Percentiles rank a stretch among this genome's conserved stretches.
Conservation (phyloP, 2,329 filamentous ascomycete species). For the Fusarium sp. region DNA sequence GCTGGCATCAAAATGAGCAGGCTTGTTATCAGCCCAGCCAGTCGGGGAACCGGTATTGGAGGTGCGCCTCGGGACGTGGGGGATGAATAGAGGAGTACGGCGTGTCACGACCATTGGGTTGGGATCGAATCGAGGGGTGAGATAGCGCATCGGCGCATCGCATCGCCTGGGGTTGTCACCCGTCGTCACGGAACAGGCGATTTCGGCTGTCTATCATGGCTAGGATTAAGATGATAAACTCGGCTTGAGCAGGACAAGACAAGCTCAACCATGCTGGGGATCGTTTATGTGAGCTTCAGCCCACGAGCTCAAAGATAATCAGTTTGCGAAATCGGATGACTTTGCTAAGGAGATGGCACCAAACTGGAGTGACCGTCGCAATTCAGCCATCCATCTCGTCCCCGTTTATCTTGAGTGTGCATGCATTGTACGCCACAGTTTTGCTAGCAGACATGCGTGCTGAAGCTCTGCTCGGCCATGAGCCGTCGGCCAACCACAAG, state of each 20-base stretch:
- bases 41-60: slow-evolving; percentile 19
- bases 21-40: slow-evolving; percentile 32
- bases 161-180: slow-evolving; percentile 16
- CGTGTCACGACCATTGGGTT: slow-evolving; percentile 15
- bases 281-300: slow-evolving; percentile 3
- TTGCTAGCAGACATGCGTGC: slow-evolving; percentile 19
- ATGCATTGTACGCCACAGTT: slow-evolving; percentile 12
- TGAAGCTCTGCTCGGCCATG: slow-evolving; percentile 16
- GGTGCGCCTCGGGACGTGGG: slow-evolving; percentile 35
- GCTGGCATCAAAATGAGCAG: slow-evolving; percentile 1
- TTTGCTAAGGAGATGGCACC: slow-evolving; percentile 3
- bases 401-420: slow-evolving; percentile 36
- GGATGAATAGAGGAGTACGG: slow-evolving; percentile 24
- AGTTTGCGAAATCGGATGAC: not conserved
- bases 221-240: not conserved
- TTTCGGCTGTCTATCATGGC: not conserved
- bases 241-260: not conserved
- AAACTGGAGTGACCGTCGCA: slow-evolving; percentile 6
- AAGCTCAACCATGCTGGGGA: not conserved
- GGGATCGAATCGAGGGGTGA: slow-evolving; percentile 25
- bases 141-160: slow-evolving; percentile 35
- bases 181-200: slow-evolving; percentile 13
- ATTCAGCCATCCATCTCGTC: slow-evolving; percentile 31
- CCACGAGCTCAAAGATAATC: not conserved
- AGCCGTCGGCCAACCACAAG: slow-evolving; percentile 22